Conservation (phyloP, 2,329 filamentous ascomycete genomes). For the Penicillium paneum region DNA sequence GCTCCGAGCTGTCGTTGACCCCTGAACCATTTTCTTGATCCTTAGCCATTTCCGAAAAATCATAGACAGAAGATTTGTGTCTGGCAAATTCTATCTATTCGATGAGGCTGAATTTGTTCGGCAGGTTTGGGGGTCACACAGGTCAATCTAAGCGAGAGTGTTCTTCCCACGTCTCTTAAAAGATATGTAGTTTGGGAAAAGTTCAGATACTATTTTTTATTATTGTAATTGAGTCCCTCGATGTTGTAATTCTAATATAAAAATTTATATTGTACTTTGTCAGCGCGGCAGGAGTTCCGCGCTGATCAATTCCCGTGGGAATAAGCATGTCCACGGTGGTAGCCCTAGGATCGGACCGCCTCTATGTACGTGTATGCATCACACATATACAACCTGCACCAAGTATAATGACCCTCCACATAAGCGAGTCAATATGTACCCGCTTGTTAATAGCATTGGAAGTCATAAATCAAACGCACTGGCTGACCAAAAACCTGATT, state of each 20-base stretch:
- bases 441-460: background rate
- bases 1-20: slow-evolving; percentile 1
- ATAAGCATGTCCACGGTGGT: background rate
- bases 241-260: background rate
- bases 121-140: background rate
- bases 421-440: background rate
- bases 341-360: background rate
- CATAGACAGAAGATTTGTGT: background rate
- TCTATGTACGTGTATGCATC: background rate
- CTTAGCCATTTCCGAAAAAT: background rate
- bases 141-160: background rate
- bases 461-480: background rate
- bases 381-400: background rate
- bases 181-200: background rate
- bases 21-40: slow-evolving; percentile 16
- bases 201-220: background rate
- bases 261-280: slow-evolving; percentile 5
- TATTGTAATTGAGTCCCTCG: background rate
- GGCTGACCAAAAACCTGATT: background rate
- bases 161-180: background rate
- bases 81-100: background rate
- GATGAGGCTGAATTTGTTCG: background rate
- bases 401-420: background rate
- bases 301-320: background rate
- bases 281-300: background rate